Conservation (phyloP, 2,329 filamentous ascomycete genomes). For the Arachnomyces sp. region DNA sequence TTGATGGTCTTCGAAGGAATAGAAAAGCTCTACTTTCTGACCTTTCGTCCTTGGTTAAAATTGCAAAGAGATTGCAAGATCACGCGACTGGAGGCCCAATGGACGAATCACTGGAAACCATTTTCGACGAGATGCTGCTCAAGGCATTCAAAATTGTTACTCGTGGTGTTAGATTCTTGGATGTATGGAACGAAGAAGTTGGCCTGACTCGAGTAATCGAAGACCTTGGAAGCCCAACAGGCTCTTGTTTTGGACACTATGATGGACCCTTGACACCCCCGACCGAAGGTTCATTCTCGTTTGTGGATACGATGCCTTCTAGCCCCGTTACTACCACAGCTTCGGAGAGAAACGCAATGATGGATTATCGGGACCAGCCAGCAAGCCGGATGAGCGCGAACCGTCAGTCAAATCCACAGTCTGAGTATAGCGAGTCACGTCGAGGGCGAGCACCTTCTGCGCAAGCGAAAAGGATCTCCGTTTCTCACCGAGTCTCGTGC, state of each 20-base stretch:
- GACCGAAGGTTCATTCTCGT: conserved; percentile 28
- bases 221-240: conserved; percentile 25
- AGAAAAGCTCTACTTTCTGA: conserved; percentile 85
- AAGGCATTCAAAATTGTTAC: conserved; percentile 94
- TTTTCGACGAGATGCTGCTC: conserved; percentile 85
- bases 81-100: conserved; percentile 45
- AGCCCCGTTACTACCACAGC: not conserved
- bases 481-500: conserved; percentile 69
- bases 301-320: conserved; percentile 2
- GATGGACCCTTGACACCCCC: conserved; percentile 30
- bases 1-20: conserved; percentile 67
- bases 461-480: conserved; percentile 41
- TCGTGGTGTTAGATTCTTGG: conserved; percentile 79
- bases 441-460: conserved; percentile 25
- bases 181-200: conserved; percentile 62
- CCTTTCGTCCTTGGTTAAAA: conserved; percentile 79
- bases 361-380: no score
- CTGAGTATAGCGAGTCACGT: conserved; percentile 15
- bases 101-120: conserved; percentile 36
- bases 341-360: no score
- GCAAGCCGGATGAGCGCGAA: conserved; percentile 8
- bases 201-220: conserved; percentile 35
- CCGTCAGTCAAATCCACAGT: conserved; percentile 19
- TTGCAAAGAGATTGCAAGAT: conserved; percentile 76
- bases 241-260: conserved; percentile 14